A percentile compares a stretch with the other conserved stretches of the same genome.
These are phyloP conservation scores for Melastoma candidum DNA, from an alignment of 441 rosid genomes.

Conservation along the genomic window DNA sequence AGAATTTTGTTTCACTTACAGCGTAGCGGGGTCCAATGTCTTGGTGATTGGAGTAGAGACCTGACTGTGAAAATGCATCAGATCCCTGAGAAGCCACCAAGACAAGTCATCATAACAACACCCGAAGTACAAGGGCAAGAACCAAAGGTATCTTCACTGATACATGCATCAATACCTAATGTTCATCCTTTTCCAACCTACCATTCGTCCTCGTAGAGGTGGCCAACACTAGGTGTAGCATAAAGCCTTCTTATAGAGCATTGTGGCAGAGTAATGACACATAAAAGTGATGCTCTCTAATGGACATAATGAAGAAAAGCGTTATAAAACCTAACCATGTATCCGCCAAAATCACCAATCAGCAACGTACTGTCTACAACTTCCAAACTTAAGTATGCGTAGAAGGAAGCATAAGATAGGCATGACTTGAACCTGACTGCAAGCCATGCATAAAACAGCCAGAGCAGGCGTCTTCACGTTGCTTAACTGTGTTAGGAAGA, in stretches of 20 bases:
- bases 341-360: too few relatives aligned
- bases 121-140: not conserved
- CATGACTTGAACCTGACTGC: slow-evolving; percentile 72
- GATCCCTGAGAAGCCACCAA: slow-evolving; percentile 48
- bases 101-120: not conserved
- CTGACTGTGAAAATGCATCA: slow-evolving; percentile 97
- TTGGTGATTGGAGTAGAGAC: slow-evolving; percentile 97
- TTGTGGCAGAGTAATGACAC: too few relatives aligned
- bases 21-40: slow-evolving; percentile 97
- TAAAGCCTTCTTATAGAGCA: not conserved
- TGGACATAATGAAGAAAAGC: too few relatives aligned
- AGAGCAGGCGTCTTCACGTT: slow-evolving; percentile 79
- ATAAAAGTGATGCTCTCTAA: too few relatives aligned
- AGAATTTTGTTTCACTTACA: slow-evolving; percentile 35
- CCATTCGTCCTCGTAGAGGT: not conserved
- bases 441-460: slow-evolving; percentile 99
- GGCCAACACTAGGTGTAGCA: not conserved
- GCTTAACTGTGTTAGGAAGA: slow-evolving; percentile 88
- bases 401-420: slow-evolving; percentile 9
- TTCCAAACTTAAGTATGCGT: not conserved
- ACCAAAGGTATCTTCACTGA: too few relatives aligned
- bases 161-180: not conserved
- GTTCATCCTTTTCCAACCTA: slow-evolving; percentile 1
- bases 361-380: too few relatives aligned
- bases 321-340: too few relatives aligned